phyloP scores from a whole-genome alignment of 2,329 filamentous ascomycete species.

The Fusarium sp. region DNA sequence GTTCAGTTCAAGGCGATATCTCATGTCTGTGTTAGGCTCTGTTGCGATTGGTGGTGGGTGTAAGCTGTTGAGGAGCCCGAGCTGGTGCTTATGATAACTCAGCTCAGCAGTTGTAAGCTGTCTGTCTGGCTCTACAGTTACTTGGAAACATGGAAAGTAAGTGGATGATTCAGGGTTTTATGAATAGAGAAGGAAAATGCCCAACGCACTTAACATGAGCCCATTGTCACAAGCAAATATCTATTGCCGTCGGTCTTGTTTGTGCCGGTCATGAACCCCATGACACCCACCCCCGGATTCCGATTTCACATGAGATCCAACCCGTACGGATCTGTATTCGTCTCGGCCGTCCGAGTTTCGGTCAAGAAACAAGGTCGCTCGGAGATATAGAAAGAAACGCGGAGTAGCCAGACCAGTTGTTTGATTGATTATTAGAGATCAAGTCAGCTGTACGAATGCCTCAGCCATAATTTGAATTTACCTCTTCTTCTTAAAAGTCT shows the following conservation, averaged over 20 bases:
- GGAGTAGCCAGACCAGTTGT: not conserved
- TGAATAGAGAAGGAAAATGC: not conserved
- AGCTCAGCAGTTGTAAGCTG: conserved; percentile 18
- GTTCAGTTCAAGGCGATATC: not conserved
- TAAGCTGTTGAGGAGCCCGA: conserved; percentile 8
- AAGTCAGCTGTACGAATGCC: conserved; percentile 5
- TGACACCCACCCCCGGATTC: conserved; percentile 38
- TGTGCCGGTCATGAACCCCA: conserved; percentile 28
- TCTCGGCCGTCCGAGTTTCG: conserved; percentile 35
- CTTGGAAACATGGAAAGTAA: not conserved
- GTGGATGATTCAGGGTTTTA: conserved; percentile 1
- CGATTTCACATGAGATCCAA: conserved; percentile 39
- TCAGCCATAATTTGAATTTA: not conserved
- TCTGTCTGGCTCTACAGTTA: not conserved
- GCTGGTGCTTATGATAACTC: conserved; percentile 1
- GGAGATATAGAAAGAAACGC: conserved; percentile 5
- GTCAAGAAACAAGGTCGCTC: conserved; percentile 19
- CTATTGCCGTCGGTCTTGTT: conserved; percentile 23
- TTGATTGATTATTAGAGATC: not conserved
- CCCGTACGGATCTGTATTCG: conserved; percentile 9
- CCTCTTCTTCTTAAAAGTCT: not conserved
- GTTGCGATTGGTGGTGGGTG: not conserved
- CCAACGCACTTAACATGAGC: not conserved
- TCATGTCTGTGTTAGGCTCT: not conserved
- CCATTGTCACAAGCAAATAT: conserved; percentile 29